These are phyloP conservation scores for Colletotrichum paranaense DNA, from an alignment of 2,329 filamentous ascomycete species.

Conservation along the genomic window DNA sequence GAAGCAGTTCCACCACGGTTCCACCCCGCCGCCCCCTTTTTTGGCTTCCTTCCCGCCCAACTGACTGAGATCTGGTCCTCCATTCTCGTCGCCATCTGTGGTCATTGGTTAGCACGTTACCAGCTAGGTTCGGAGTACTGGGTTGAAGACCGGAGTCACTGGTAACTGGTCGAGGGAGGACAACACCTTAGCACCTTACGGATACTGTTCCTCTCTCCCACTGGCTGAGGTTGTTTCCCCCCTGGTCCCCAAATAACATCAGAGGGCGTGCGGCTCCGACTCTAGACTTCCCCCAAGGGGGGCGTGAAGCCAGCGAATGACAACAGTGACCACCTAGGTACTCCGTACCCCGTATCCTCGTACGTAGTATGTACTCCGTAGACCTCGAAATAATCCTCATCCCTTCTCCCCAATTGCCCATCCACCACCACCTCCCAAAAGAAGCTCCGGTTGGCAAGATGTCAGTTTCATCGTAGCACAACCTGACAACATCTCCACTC, in stretches of 20 bases:
- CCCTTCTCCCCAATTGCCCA: conserved; percentile 28
- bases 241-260: neutral
- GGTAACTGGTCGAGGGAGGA: neutral
- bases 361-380: conserved; percentile 2
- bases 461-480: conserved; percentile 36
- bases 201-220: too few relatives aligned
- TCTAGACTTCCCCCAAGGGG: neutral
- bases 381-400: conserved; percentile 30
- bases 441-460: conserved; percentile 30
- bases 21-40: conserved; percentile 26
- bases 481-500: conserved; percentile 34
- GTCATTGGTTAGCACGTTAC: too few relatives aligned
- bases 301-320: conserved; percentile 15
- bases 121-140: too few relatives aligned
- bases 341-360: neutral
- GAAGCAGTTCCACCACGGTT: conserved; percentile 1
- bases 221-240: too few relatives aligned
- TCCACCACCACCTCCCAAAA: conserved; percentile 17
- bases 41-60: neutral
- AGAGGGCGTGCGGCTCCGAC: conserved; percentile 17
- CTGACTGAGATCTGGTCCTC: conserved; percentile 9
- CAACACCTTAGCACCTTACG: too few relatives aligned
- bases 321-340: neutral
- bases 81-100: neutral
- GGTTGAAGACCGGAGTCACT: too few relatives aligned